Evolutionary conservation across 352 stramenopile species (phyloP).

Genomic region (Phytopythium oedochilum): DNA sequence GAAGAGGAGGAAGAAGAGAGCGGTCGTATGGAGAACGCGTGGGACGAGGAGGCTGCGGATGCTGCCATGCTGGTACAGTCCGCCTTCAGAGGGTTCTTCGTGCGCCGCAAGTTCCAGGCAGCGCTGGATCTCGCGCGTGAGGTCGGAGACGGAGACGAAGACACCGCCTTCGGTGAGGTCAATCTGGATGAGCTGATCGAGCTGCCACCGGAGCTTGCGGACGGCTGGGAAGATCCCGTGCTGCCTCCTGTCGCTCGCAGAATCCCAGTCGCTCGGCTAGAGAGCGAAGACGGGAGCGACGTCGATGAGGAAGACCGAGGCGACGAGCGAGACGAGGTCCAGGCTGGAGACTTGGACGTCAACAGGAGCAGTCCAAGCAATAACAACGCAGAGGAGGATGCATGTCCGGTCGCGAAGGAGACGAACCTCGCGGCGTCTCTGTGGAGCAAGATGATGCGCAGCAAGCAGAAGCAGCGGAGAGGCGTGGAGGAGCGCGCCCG

Average conservation of each 20-base stretch:
- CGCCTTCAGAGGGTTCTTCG: constrained; percentile 61
- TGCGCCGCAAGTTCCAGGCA: constrained; percentile 59
- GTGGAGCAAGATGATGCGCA: constrained; percentile 67
- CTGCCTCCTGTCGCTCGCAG: constrained; percentile 11
- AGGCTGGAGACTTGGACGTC: too few species aligned
- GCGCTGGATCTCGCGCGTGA: constrained; percentile 44
- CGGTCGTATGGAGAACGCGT: background rate
- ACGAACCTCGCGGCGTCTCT: constrained; percentile 35
- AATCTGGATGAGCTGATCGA: constrained; percentile 57
- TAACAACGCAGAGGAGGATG: background rate
- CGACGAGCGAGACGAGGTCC: constrained; percentile 3
- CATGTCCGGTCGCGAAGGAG: constrained; percentile 10
- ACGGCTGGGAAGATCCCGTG: constrained; percentile 54
- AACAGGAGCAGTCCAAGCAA: background rate
- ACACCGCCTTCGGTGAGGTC: constrained; percentile 38
- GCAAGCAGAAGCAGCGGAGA: constrained; percentile 38
- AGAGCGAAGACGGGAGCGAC: background rate
- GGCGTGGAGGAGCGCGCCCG: constrained; percentile 24
- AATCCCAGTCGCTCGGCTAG: background rate
- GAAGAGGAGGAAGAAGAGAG: background rate
- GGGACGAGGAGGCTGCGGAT: constrained; percentile 2
- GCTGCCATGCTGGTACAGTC: constrained; percentile 59
- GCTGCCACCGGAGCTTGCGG: constrained; percentile 43
- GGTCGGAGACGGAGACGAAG: constrained; percentile 15
- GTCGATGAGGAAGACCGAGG: constrained; percentile 8